Conservation (phyloP, 768 basidiomycete species). For the Boletus patriciae region DNA sequence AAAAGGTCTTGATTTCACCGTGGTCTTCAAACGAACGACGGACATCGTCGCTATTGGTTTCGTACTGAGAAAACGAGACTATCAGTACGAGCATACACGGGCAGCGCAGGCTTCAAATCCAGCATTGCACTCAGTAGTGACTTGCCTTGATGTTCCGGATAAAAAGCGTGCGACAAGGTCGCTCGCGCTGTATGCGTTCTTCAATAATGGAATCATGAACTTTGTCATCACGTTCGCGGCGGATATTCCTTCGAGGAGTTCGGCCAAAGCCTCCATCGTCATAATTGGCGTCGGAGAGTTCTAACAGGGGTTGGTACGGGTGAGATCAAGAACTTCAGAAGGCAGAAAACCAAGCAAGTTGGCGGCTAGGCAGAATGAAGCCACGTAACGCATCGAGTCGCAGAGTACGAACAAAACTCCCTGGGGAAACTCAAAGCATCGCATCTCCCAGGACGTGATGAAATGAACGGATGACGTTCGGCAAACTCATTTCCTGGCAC, state of each 20-base stretch:
- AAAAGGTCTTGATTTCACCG: slow-evolving; percentile 96
- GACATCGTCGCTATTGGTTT: slow-evolving; percentile 84
- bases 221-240: slow-evolving; percentile 85
- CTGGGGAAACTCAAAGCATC: slow-evolving; percentile 28
- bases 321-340: slow-evolving; percentile 52
- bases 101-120: slow-evolving; percentile 9
- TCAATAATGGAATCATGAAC: slow-evolving; percentile 90
- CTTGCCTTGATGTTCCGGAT: slow-evolving; percentile 98
- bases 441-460: slow-evolving; percentile 17
- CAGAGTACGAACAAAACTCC: slow-evolving; percentile 23
- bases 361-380: slow-evolving; percentile 42
- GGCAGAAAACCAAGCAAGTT: slow-evolving; percentile 39
- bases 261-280: slow-evolving; percentile 53
- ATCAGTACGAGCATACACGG: slow-evolving; percentile 12
- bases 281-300: slow-evolving; percentile 58
- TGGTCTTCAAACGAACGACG: slow-evolving; percentile 86
- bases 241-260: slow-evolving; percentile 47
- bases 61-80: slow-evolving; percentile 56
- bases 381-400: slow-evolving; percentile 48
- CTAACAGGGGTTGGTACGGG: slow-evolving; percentile 49
- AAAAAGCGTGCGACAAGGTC: slow-evolving; percentile 93
- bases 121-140: slow-evolving; percentile 25
- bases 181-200: slow-evolving; percentile 90
- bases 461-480: slow-evolving; percentile 20
- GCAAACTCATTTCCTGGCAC: slow-evolving; percentile 31